A percentile compares a stretch with the other conserved stretches of the same genome.
Conservation (phyloP, 2,329 filamentous ascomycete species). For the Leptographium wingfieldii region DNA sequence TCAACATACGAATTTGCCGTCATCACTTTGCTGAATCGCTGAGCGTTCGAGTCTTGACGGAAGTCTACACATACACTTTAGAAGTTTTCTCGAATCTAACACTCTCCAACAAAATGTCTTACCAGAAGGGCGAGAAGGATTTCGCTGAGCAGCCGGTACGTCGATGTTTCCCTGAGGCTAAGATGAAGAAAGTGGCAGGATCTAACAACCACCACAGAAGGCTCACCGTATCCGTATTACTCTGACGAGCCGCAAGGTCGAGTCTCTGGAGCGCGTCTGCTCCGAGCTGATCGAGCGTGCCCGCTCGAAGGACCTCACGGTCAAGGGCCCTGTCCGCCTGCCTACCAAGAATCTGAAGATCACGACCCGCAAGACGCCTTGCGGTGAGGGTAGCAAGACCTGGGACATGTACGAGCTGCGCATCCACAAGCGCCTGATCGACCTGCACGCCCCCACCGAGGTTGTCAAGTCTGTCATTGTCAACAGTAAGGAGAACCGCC, state of each 20-base stretch:
- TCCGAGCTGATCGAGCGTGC: constrained; percentile 96
- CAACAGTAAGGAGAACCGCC: constrained; percentile 41
- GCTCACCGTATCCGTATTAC: constrained; percentile 58
- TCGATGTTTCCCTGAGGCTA: constrained; percentile 13
- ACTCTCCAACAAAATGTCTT: constrained; percentile 57
- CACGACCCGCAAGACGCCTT: constrained; percentile 97
- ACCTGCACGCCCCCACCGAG: constrained; percentile 95
- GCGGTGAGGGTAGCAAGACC: constrained; percentile 99
- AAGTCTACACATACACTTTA: not conserved
- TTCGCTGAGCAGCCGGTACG: constrained; percentile 75
- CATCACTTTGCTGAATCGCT: constrained; percentile 16
- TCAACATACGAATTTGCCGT: constrained; percentile 3
- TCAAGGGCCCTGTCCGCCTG: constrained; percentile 95
- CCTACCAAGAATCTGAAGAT: constrained; percentile 95
- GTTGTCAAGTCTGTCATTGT: constrained; percentile 94
- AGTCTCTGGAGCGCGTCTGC: constrained; percentile 95
- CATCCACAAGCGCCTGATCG: constrained; percentile 97
- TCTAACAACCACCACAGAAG: constrained; percentile 8
- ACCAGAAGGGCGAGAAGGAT: constrained; percentile 91
- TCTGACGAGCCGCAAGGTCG: constrained; percentile 87
- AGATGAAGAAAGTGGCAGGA: not conserved
- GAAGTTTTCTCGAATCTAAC: not conserved
- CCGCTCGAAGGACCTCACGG: constrained; percentile 94
- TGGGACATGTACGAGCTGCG: constrained; percentile 91
- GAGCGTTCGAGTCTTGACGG: constrained; percentile 14